phyloP scores from a whole-genome alignment of 202 grass and related monocot genomes.

The Carex arenaria region DNA sequence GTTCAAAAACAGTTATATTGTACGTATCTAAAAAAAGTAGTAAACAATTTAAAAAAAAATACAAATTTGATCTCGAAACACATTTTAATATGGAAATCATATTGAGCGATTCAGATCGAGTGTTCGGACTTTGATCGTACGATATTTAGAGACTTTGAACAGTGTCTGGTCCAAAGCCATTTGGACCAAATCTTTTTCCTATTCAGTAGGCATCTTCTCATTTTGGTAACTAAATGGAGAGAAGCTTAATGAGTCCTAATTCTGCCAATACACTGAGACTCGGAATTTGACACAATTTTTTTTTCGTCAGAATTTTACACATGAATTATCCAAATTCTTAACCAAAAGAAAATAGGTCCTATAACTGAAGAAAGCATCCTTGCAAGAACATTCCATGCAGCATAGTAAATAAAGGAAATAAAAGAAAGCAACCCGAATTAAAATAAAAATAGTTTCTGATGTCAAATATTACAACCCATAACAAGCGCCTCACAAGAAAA shows the following conservation, averaged over 20 bases:
- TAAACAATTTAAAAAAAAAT: no score
- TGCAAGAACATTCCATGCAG: not conserved
- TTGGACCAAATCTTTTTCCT: no score
- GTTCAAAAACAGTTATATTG: not conserved
- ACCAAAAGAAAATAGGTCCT: not conserved
- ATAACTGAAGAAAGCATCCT: not conserved
- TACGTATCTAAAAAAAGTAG: no score
- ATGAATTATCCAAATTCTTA: not conserved
- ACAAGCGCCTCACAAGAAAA: not conserved
- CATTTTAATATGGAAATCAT: no score
- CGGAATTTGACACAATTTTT: no score
- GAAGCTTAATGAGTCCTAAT: not conserved
- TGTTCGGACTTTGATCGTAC: no score
- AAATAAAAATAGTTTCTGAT: not conserved
- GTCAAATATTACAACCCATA: not conserved
- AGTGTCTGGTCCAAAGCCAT: no score
- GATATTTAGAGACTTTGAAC: no score
- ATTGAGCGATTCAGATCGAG: no score
- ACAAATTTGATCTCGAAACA: no score
- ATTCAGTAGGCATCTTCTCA: not conserved
- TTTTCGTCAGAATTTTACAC: not conserved
- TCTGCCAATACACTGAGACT: not conserved
- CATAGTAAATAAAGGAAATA: not conserved
- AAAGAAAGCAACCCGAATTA: not conserved
- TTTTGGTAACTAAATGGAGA: not conserved